Evolutionary conservation across 2,329 filamentous ascomycete species (phyloP).

Genomic region (Fusarium sambucinum): DNA sequence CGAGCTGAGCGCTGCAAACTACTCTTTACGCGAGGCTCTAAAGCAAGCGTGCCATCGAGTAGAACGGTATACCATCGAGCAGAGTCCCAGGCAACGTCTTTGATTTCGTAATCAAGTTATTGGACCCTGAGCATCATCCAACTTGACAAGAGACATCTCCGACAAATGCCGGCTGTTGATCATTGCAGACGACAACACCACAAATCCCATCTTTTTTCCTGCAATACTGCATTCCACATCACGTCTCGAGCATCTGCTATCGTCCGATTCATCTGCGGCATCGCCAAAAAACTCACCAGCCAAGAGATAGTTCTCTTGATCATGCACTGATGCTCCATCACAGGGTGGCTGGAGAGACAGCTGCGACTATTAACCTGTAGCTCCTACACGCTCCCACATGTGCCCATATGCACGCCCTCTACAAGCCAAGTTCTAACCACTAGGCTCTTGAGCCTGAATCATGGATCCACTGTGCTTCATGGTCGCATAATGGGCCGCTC

Average conservation of each 20-base stretch:
- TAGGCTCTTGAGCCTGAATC: slow-evolving; percentile 46
- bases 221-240: slow-evolving; percentile 33
- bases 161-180: slow-evolving; percentile 23
- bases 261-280: slow-evolving; percentile 38
- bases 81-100: slow-evolving; percentile 8
- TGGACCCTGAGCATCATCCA: slow-evolving; percentile 12
- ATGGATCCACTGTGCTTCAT: slow-evolving; percentile 52
- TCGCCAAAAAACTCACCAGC: slow-evolving; percentile 41
- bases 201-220: slow-evolving; percentile 14
- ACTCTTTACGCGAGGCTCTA: neutral
- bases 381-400: slow-evolving; percentile 42
- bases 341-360: slow-evolving; percentile 44
- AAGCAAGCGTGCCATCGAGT: slow-evolving; percentile 5
- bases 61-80: neutral
- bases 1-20: slow-evolving; percentile 25
- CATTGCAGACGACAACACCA: slow-evolving; percentile 35
- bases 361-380: slow-evolving; percentile 32
- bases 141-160: slow-evolving; percentile 15
- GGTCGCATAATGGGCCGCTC: slow-evolving; percentile 53
- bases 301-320: slow-evolving; percentile 37
- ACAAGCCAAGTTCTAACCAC: slow-evolving; percentile 39
- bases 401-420: slow-evolving; percentile 39
- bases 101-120: slow-evolving; percentile 2
- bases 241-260: slow-evolving; percentile 31
- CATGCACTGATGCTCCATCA: slow-evolving; percentile 32